These are phyloP conservation scores for Evernia prunastri DNA, from an alignment of 495 filamentous ascomycete species.

Conservation along the genomic window DNA sequence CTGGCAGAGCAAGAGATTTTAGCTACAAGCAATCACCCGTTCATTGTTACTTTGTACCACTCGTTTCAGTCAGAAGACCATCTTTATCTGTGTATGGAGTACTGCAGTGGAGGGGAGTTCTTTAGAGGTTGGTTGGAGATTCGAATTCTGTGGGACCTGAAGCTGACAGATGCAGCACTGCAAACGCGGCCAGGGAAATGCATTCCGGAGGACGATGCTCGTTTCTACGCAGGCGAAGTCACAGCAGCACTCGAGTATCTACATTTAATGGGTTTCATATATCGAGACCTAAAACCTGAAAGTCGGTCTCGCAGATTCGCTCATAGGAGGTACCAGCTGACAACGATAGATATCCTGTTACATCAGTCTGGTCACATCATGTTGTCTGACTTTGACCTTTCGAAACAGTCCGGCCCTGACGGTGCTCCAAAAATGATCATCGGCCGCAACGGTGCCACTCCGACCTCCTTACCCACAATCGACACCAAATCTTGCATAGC, in stretches of 20 bases:
- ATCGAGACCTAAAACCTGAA: slow-evolving; percentile 95
- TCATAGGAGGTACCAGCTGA: slow-evolving; percentile 23
- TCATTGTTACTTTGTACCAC: slow-evolving; percentile 97
- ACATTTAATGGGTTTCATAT: slow-evolving; percentile 99
- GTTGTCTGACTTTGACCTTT: slow-evolving; percentile 97
- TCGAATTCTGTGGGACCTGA: not conserved
- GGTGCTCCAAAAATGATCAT: slow-evolving; percentile 97
- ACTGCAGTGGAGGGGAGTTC: slow-evolving; percentile 97
- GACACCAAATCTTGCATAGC: slow-evolving; percentile 98
- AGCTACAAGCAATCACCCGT: slow-evolving; percentile 96
- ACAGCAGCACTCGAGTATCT: slow-evolving; percentile 95
- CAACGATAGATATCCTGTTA: slow-evolving; percentile 74
- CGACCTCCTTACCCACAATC: slow-evolving; percentile 81
- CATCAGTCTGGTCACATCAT: slow-evolving; percentile 99
- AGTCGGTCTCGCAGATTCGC: slow-evolving; percentile 46
- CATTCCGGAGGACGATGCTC: slow-evolving; percentile 91
- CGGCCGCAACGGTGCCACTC: slow-evolving; percentile 72
- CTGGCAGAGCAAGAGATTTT: slow-evolving; percentile 97
- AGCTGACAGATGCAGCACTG: slow-evolving; percentile 49
- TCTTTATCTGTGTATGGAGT: slow-evolving; percentile 98
- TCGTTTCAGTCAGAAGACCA: slow-evolving; percentile 99
- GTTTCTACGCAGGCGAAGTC: slow-evolving; percentile 98
- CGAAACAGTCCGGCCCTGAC: slow-evolving; percentile 93
- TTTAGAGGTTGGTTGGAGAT: slow-evolving; percentile 56
- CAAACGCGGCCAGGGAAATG: slow-evolving; percentile 96